A percentile compares a stretch with the other conserved stretches of the same genome.
Evolutionary conservation across 2,329 filamentous ascomycete species (phyloP).

Genomic region (Cercospora brassicicola): DNA sequence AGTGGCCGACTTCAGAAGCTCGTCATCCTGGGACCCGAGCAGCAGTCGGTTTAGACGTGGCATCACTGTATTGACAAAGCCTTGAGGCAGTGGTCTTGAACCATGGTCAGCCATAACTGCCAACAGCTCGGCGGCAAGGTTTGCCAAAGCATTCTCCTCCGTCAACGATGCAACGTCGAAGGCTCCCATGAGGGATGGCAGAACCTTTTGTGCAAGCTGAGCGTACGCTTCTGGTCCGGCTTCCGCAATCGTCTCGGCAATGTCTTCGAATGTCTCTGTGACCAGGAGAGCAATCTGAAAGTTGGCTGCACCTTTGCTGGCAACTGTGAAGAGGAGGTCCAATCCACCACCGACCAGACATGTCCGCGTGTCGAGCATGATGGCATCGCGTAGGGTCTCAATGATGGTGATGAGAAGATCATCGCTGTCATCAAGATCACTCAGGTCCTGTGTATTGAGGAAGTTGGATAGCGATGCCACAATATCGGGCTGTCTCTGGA

Average conservation of each 20-base stretch:
- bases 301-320: slow-evolving; percentile 82
- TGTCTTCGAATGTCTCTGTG: slow-evolving; percentile 86
- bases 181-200: slow-evolving; percentile 83
- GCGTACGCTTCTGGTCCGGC: slow-evolving; percentile 68
- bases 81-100: slow-evolving; percentile 78
- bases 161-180: slow-evolving; percentile 87
- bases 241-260: slow-evolving; percentile 68
- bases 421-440: slow-evolving; percentile 82
- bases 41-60: slow-evolving; percentile 83
- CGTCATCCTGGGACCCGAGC: slow-evolving; percentile 80
- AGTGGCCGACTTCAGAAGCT: slow-evolving; percentile 82
- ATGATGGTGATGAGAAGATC: slow-evolving; percentile 88
- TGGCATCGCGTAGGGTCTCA: slow-evolving; percentile 79
- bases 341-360: slow-evolving; percentile 73
- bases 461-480: slow-evolving; percentile 67
- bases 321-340: slow-evolving; percentile 82
- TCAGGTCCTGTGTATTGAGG: slow-evolving; percentile 74
- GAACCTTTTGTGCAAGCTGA: slow-evolving; percentile 76
- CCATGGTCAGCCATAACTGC: slow-evolving; percentile 79
- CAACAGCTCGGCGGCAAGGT: slow-evolving; percentile 82
- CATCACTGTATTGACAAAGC: slow-evolving; percentile 80
- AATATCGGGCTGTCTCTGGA: slow-evolving; percentile 61
- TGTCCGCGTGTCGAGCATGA: slow-evolving; percentile 73
- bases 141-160: slow-evolving; percentile 79
- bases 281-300: slow-evolving; percentile 89